Conservation (phyloP, 2,329 filamentous ascomycete genomes). For the Xylariales sp. region DNA sequence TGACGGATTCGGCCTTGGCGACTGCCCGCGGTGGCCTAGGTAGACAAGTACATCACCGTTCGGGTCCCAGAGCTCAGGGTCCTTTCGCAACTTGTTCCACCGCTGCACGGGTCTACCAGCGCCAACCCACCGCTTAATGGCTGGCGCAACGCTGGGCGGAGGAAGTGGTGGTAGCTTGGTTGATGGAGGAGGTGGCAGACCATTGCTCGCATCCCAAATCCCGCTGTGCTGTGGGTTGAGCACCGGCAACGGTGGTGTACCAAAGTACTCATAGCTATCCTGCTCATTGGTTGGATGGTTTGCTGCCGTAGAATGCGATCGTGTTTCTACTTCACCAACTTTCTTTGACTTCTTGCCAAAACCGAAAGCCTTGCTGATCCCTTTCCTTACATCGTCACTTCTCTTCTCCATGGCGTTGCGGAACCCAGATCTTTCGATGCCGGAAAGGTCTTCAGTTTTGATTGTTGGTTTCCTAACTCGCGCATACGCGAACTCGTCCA, state of each 20-base stretch:
- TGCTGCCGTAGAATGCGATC: constrained; percentile 34
- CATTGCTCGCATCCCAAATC: constrained; percentile 20
- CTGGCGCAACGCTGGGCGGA: constrained; percentile 25
- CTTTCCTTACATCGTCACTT: constrained; percentile 50
- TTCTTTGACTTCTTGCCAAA: constrained; percentile 47
- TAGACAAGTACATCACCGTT: constrained; percentile 57
- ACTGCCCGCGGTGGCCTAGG: constrained; percentile 42
- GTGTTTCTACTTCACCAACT: constrained; percentile 19
- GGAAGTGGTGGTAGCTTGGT: constrained; percentile 40
- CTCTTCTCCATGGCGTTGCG: constrained; percentile 49
- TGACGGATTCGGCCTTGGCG: constrained; percentile 43
- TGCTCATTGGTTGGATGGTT: constrained; percentile 24
- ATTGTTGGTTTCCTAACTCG: constrained; percentile 38
- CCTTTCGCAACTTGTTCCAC: constrained; percentile 56
- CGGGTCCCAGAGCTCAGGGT: constrained; percentile 57
- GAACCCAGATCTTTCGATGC: constrained; percentile 51
- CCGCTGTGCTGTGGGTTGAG: constrained; percentile 15
- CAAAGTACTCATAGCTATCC: constrained; percentile 17
- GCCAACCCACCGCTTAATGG: constrained; percentile 51
- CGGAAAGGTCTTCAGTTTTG: constrained; percentile 46
- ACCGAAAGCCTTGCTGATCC: constrained; percentile 48
- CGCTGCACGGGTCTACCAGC: constrained; percentile 41
- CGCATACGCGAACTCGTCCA: constrained; percentile 41
- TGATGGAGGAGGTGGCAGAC: constrained; percentile 36
- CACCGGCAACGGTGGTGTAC: constrained; percentile 19